Conservation (phyloP, 495 filamentous ascomycete genomes). For the Tuber brumale region DNA sequence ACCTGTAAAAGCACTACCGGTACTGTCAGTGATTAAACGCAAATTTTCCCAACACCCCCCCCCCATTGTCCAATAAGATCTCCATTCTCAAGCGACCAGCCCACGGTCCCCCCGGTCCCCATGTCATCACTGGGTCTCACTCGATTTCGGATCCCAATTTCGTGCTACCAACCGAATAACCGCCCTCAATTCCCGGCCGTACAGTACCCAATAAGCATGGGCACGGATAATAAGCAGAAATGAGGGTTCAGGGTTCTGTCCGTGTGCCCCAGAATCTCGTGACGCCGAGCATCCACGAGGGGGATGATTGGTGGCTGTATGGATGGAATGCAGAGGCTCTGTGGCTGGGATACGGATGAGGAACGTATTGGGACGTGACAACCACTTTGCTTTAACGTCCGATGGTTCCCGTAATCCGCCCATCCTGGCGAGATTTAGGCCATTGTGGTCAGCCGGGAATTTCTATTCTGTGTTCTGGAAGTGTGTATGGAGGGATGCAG, state of each 20-base stretch:
- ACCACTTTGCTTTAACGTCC: neutral
- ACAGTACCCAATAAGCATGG: neutral
- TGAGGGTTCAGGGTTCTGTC: neutral
- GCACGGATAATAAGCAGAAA: neutral
- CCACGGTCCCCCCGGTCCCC: neutral
- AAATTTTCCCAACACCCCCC: neutral
- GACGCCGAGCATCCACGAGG: neutral
- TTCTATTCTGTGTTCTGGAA: neutral
- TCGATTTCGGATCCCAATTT: neutral
- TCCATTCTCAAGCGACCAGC: neutral
- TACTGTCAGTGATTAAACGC: neutral
- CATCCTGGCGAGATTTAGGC: neutral
- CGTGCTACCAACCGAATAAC: neutral
- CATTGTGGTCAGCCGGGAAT: neutral
- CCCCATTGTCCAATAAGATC: neutral
- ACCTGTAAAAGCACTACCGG: neutral
- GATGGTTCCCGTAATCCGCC: neutral
- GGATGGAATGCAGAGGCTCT: neutral
- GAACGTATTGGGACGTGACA: neutral
- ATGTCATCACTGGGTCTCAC: neutral
- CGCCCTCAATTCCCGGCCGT: neutral
- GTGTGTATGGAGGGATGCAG: neutral
- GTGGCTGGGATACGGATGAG: neutral
- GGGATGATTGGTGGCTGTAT: neutral
- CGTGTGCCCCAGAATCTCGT: neutral